Evolutionary conservation across 2,329 filamentous ascomycete genomes (phyloP), one percentile per base, ranked within the genome.

Genomic region (Talaromyces atroroseus): DNA sequence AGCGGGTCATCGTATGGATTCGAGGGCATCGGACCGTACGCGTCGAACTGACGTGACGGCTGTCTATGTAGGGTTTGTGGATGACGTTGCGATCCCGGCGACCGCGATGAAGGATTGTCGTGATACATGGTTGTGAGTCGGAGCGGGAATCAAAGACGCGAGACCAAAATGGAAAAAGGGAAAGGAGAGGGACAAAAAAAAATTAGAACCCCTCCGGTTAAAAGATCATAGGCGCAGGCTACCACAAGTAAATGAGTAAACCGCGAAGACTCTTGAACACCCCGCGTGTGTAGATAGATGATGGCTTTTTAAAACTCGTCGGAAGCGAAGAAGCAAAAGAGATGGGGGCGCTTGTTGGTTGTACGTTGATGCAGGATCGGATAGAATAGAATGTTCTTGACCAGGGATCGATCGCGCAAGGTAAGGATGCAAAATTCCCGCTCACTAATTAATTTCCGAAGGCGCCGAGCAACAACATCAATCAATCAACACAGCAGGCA

Each of bases 11-110:
- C 89, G 72, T 92, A 95, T 52, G 92, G 78, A 58, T 83, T 83
- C 32, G 78, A 76, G 21, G 84, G 81, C 68, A 90, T 81, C 56
- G 85, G 83, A 59, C 81, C 83, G 68, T 88, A 87, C 59, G 80
- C 79, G 63, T 95, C 90, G 69, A 92, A 89, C 63, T 88, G 88
- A 64, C 90, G 83, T 64, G 90, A 92, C 45, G 84, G 78, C 69
- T 88, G 86, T 63, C 88, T 84, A 67, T 87, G 84, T 57, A 88
- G 76, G 58, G 80, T 78, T 78, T 86, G 78, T 68, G 78, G 78
- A 65, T 82, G 81, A 64, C 88, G 88, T 69, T 88, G 85, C 32
- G 87, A 85, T 68, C 83, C 86, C 40, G 90, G 89, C 61, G 87
- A 90, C 67, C 89, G 87, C 70, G 85, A 86, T 60, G 81, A 73